Conservation (phyloP, 2,329 filamentous ascomycete genomes). For the Pyrenochaeta sp. region DNA sequence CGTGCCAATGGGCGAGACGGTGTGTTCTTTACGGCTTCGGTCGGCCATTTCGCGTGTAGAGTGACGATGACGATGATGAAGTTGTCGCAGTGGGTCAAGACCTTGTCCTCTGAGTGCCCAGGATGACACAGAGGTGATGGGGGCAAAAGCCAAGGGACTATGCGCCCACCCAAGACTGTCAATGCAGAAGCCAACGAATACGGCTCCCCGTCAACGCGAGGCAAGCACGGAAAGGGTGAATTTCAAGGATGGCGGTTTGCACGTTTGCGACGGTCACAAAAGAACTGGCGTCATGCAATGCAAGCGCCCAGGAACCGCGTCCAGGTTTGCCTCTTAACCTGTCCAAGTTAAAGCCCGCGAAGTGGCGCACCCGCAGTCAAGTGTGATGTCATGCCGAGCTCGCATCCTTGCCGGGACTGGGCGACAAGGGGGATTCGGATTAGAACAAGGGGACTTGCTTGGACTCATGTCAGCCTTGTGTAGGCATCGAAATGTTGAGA, state of each 20-base stretch:
- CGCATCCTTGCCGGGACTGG: background rate
- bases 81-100: background rate
- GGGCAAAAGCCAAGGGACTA: background rate
- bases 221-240: background rate
- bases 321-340: conserved; percentile 1
- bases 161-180: conserved; percentile 1
- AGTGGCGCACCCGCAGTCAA: conserved; percentile 2
- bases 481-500: background rate
- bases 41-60: conserved; percentile 25
- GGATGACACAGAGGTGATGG: background rate
- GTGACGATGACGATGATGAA: background rate
- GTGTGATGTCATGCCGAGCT: conserved; percentile 1
- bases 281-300: conserved; percentile 10
- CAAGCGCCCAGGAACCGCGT: conserved; percentile 16
- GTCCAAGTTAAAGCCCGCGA: conserved; percentile 9
- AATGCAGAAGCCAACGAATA: conserved; percentile 8
- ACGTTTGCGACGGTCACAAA: background rate
- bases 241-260: background rate
- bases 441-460: no score
- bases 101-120: background rate
- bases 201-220: background rate
- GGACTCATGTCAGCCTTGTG: background rate
- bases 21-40: conserved; percentile 15
- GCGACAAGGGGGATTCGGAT: background rate
- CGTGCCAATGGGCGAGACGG: conserved; percentile 28